Conservation (phyloP, 345 rosid species). For the Combretum micranthum region DNA sequence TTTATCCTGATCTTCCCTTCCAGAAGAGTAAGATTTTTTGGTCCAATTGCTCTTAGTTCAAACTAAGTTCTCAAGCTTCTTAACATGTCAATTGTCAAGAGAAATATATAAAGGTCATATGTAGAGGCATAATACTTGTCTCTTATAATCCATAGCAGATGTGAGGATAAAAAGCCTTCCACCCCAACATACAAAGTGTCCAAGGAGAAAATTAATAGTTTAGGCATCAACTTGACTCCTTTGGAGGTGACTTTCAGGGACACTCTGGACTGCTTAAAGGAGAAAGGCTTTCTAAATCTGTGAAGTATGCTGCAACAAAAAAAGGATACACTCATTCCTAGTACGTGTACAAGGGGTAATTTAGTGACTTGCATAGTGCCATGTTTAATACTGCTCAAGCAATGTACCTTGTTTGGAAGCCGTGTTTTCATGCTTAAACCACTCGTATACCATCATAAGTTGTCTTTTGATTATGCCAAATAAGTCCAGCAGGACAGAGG, state of each 20-base stretch:
- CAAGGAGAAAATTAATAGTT: conserved; percentile 32
- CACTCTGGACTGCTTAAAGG: conserved; percentile 53
- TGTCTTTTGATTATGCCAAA: no score
- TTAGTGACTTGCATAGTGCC: no score
- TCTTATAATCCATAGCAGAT: conserved; percentile 17
- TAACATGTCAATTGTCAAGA: no score
- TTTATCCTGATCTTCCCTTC: conserved; percentile 18
- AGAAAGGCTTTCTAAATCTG: conserved; percentile 23
- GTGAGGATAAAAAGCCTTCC: conserved; percentile 20
- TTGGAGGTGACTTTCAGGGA: conserved; percentile 49
- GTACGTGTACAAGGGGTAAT: background rate
- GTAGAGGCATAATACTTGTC: no score
- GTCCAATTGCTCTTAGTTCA: background rate
- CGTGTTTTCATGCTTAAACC: no score
- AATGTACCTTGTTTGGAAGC: no score
- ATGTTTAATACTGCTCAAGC: no score
- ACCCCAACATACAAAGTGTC: conserved; percentile 31
- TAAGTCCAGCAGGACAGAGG: no score
- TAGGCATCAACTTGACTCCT: conserved; percentile 49
- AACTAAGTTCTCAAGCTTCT: no score
- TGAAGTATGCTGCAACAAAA: background rate
- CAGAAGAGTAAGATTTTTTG: conserved; percentile 18
- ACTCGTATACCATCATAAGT: no score
- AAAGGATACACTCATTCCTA: no score
- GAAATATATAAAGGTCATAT: no score